Percentiles rank a stretch among this genome's conserved stretches.
phyloP scores from a whole-genome alignment of 805 yeast genomes.

The Saccharomycodes ludwigii region DNA sequence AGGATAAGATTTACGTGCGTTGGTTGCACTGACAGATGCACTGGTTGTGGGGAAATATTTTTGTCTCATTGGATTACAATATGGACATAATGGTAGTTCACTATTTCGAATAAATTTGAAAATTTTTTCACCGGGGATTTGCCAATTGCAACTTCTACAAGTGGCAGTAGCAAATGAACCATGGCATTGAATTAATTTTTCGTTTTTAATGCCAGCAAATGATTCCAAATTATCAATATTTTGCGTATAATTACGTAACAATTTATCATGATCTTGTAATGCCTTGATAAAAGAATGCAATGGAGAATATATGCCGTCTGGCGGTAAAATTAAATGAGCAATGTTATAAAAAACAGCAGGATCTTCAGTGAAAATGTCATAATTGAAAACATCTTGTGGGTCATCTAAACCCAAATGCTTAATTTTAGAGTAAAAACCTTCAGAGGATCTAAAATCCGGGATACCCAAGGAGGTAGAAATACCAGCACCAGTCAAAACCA shows the following conservation, averaged over 20 bases:
- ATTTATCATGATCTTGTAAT: conserved; percentile 62
- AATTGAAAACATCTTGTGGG: conserved; percentile 84
- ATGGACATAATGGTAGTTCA: conserved; percentile 62
- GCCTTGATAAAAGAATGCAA: conserved; percentile 69
- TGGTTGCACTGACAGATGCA: too few relatives aligned
- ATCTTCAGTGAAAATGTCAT: conserved; percentile 55
- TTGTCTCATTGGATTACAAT: conserved; percentile 38
- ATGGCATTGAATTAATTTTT: conserved; percentile 75
- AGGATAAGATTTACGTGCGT: too few relatives aligned
- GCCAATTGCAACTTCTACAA: conserved; percentile 62
- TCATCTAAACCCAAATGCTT: conserved; percentile 60
- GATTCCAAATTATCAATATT: conserved; percentile 81
- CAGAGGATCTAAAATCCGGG: conserved; percentile 85
- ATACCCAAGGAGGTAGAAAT: conserved; percentile 82
- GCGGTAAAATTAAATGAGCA: conserved; percentile 77
- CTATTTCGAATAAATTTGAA: conserved; percentile 45
- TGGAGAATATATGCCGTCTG: conserved; percentile 53
- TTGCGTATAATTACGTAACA: conserved; percentile 79
- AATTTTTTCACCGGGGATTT: conserved; percentile 53
- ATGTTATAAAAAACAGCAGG: conserved; percentile 78
- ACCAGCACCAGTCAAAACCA: conserved; percentile 88
- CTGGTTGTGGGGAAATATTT: conserved; percentile 19
- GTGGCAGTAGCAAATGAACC: conserved; percentile 86
- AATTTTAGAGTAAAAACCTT: conserved; percentile 68
- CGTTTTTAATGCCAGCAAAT: conserved; percentile 59